These are phyloP conservation scores for Cystofilobasidium ferigula DNA, from an alignment of 768 basidiomycete species.

Conservation along the genomic window DNA sequence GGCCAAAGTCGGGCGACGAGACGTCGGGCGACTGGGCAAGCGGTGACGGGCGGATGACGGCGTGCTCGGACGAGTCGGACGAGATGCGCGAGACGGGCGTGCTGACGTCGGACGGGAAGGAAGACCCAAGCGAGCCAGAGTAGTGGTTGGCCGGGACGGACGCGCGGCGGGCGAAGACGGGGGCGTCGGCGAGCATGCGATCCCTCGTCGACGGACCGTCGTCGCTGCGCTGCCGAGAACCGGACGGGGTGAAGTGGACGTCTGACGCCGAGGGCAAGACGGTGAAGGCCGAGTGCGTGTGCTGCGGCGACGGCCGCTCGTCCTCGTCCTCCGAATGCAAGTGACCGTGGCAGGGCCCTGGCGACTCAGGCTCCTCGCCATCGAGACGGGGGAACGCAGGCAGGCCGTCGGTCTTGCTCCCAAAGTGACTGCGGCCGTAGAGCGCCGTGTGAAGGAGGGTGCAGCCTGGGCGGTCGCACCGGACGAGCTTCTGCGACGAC, in stretches of 20 bases:
- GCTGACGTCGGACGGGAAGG: neutral
- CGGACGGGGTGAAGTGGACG: neutral
- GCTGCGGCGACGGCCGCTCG: neutral
- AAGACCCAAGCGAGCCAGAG: neutral
- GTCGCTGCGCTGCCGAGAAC: neutral
- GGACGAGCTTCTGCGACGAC: neutral
- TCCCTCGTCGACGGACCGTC: neutral
- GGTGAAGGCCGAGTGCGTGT: neutral
- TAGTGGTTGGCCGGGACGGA: slow-evolving; percentile 16
- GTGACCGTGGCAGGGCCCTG: neutral
- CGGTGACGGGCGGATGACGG: neutral
- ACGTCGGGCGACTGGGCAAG: neutral
- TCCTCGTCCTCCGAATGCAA: neutral
- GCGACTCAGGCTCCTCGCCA: neutral
- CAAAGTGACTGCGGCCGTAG: neutral
- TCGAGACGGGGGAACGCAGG: neutral
- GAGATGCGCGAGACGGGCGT: neutral
- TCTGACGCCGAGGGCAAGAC: neutral
- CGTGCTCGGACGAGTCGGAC: neutral
- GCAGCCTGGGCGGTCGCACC: slow-evolving; percentile 11
- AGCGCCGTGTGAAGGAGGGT: slow-evolving; percentile 7
- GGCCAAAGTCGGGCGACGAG: neutral
- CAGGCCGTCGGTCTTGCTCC: neutral
- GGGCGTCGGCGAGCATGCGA: neutral
- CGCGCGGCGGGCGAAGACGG: slow-evolving; percentile 1